Conservation (phyloP, 257 asterid genomes). For the Anisodus tanguticus region DNA sequence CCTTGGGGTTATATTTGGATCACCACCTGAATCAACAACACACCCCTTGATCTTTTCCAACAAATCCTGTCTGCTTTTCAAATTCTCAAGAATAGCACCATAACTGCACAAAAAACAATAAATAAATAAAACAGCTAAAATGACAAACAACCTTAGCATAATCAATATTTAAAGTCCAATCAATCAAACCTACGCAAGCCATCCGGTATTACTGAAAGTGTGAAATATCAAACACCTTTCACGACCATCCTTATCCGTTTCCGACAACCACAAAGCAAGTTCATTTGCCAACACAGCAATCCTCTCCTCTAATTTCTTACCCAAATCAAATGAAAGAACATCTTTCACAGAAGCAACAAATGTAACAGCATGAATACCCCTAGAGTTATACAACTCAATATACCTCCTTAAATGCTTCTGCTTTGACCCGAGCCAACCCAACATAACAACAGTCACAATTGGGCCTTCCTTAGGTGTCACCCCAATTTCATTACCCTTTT, state of each 20-base stretch:
- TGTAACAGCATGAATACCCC: constrained; percentile 70
- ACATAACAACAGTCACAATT: constrained; percentile 71
- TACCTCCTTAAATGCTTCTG: constrained; percentile 50
- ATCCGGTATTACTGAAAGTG: constrained; percentile 91
- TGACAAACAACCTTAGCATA: background rate
- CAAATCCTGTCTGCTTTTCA: constrained; percentile 58
- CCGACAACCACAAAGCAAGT: constrained; percentile 63
- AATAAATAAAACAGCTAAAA: background rate
- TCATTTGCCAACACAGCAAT: constrained; percentile 52
- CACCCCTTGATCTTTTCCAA: constrained; percentile 80
- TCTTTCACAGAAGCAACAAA: constrained; percentile 78
- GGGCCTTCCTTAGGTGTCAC: constrained; percentile 42
- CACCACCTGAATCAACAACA: constrained; percentile 90
- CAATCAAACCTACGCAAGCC: constrained; percentile 86
- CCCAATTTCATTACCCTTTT: constrained; percentile 24
- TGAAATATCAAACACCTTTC: constrained; percentile 72
- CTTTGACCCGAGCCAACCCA: constrained; percentile 91
- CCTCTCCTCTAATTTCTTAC: constrained; percentile 67
- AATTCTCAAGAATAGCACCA: constrained; percentile 74
- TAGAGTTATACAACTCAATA: constrained; percentile 62
- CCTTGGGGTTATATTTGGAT: constrained; percentile 87
- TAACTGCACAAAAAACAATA: constrained; percentile 49
- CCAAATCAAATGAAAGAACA: constrained; percentile 74
- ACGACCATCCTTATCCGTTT: constrained; percentile 54
- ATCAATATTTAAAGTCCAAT: constrained; percentile 25